Conservation (phyloP, 225 moss, liverwort and hornwort genomes). For the Physcomitrium patens region DNA sequence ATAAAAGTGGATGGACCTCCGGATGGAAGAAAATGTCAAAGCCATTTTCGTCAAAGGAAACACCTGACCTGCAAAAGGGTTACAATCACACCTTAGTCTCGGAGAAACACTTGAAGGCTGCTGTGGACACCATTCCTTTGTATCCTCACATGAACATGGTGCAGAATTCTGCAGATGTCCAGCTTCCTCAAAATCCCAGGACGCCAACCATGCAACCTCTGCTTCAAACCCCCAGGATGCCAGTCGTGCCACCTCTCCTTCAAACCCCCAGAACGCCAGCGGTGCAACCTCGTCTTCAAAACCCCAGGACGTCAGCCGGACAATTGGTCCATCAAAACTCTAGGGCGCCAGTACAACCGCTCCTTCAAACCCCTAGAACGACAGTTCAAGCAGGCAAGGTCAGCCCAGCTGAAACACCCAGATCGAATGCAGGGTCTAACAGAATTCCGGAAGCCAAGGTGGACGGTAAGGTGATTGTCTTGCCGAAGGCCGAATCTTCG, state of each 20-base stretch:
- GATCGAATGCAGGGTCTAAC: not conserved
- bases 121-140: constrained; percentile 13
- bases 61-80: constrained; percentile 20
- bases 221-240: no score
- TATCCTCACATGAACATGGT: constrained; percentile 23
- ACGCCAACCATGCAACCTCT: not conserved
- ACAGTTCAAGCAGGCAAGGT: not conserved
- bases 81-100: constrained; percentile 2
- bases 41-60: constrained; percentile 30
- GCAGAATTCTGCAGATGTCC: constrained; percentile 28
- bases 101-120: constrained; percentile 28
- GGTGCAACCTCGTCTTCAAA: no score
- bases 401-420: not conserved
- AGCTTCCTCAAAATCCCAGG: constrained; percentile 1
- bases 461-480: constrained; percentile 19
- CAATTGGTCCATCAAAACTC: no score
- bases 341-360: not conserved
- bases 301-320: no score
- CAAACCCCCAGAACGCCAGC: no score
- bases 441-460: constrained; percentile 13
- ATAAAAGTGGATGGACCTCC: constrained; percentile 37
- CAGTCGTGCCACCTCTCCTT: no score
- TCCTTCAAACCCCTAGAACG: no score
- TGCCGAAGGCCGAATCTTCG: constrained; percentile 23
- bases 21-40: constrained; percentile 46